Evolutionary conservation across 2,329 filamentous ascomycete genomes (phyloP), one percentile per base, ranked within the genome.

Genomic region (Aureobasidium lini): DNA sequence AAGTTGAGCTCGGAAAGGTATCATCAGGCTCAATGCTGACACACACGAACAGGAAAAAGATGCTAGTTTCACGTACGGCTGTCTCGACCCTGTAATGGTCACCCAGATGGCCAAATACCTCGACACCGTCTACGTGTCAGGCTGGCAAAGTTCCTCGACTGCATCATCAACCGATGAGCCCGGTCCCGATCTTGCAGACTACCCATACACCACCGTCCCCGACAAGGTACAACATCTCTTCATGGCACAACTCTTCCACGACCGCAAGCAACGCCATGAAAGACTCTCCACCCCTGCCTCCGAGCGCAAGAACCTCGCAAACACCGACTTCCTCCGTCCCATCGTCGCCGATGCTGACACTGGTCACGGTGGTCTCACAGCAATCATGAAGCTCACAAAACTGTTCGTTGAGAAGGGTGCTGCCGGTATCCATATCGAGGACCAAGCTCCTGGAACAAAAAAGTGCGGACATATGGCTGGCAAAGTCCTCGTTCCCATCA

Each of bases 391-490:
- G 82, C 85, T 99, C 67, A 97, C 94, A 64, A 96, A 96, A 81
- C 84, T 97, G 60, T 97, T 99, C 74, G 78, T 97, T 65, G 94
- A 99, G 80, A 91, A 92, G 75, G 94, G 94, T 67, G 94, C 94
- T 47, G 94, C 94, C 43, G 94, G 94, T 66, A 96, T 99, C 70
- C 94, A 99, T 77, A 96, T 99, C 67, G 94, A 99, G 77, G 94
- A 99, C 73, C 94, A 97, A 77, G 93, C 94, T 4, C 93, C 94
- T 3, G 94, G 94, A 58, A 97, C 94, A 52, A 99, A 99, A 84
- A 99, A 99, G 84, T 99, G 94, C 74, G 94, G 94, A 64, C 94
- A 97, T 78, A 97, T 97, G 94, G 94, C 94, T 65, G 94, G 94
- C 70, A 97, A 97, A 79, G 94, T 97, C 44, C 81, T 99, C 62